These are phyloP conservation scores for Suillus decipiens DNA, from an alignment of 768 basidiomycete species.

Conservation along the genomic window DNA sequence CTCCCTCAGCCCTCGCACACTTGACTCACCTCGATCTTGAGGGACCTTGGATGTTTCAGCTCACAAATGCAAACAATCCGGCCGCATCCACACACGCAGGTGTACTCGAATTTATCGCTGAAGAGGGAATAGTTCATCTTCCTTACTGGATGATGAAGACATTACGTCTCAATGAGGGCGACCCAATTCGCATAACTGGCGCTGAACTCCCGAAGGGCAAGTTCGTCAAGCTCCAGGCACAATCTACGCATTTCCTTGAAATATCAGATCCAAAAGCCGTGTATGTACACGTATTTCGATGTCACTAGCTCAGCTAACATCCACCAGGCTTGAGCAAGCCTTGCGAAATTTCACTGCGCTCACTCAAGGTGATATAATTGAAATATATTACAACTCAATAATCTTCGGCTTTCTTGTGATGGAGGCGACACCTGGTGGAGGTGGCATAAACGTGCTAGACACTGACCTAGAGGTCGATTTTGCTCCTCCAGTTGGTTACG, in stretches of 20 bases:
- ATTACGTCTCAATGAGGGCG: slow-evolving; percentile 88
- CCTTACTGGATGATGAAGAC: slow-evolving; percentile 99
- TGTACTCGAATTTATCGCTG: slow-evolving; percentile 98
- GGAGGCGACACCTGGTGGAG: slow-evolving; percentile 86
- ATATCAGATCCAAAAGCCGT: slow-evolving; percentile 98
- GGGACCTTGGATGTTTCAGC: slow-evolving; percentile 93
- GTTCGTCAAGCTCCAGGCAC: slow-evolving; percentile 95
- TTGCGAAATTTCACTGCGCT: slow-evolving; percentile 90
- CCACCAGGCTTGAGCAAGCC: slow-evolving; percentile 84
- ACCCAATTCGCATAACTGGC: slow-evolving; percentile 91
- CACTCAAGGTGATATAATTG: slow-evolving; percentile 96
- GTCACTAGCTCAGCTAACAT: slow-evolving; percentile 2
- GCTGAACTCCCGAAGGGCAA: slow-evolving; percentile 89
- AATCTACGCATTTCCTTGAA: slow-evolving; percentile 92
- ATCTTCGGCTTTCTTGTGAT: slow-evolving; percentile 94
- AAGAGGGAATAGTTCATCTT: slow-evolving; percentile 92
- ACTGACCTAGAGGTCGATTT: slow-evolving; percentile 99
- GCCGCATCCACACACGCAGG: slow-evolving; percentile 92
- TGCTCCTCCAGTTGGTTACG: slow-evolving; percentile 89
- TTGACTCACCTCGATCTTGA: slow-evolving; percentile 87
- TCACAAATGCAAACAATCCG: slow-evolving; percentile 85
- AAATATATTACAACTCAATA: slow-evolving; percentile 96
- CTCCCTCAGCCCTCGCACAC: slow-evolving; percentile 89
- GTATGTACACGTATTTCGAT: slow-evolving; percentile 49
- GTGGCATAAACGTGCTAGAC: slow-evolving; percentile 88